Evolutionary conservation across 495 filamentous ascomycete species (phyloP).

Genomic region (Neurospora cerealis): DNA sequence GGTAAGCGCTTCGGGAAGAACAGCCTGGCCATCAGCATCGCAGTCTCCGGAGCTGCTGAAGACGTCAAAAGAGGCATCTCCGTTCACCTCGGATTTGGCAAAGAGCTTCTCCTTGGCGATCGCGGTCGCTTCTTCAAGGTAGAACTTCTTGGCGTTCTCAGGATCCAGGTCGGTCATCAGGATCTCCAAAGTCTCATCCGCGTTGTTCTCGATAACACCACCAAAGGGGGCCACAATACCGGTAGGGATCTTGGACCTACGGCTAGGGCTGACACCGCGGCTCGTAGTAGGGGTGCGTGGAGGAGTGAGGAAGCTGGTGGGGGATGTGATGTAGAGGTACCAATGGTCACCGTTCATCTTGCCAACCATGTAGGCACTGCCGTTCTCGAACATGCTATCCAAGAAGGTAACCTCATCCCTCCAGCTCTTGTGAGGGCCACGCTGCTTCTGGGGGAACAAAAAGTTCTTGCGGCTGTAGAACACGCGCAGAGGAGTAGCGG

Average conservation of each 20-base stretch:
- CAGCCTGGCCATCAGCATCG: slow-evolving; percentile 28
- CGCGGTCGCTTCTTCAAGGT: slow-evolving; percentile 82
- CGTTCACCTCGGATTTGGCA: slow-evolving; percentile 40
- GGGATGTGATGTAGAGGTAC: slow-evolving; percentile 94
- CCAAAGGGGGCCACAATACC: slow-evolving; percentile 53
- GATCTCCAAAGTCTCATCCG: slow-evolving; percentile 92
- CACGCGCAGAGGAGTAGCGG: slow-evolving; percentile 83
- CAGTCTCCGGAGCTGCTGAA: slow-evolving; percentile 62
- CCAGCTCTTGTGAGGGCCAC: slow-evolving; percentile 94
- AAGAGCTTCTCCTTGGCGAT: slow-evolving; percentile 73
- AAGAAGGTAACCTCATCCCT: slow-evolving; percentile 86
- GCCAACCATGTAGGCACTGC: slow-evolving; percentile 98
- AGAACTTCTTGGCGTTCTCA: slow-evolving; percentile 92
- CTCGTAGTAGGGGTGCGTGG: slow-evolving; percentile 57
- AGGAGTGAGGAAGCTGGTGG: slow-evolving; percentile 68
- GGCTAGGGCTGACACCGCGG: slow-evolving; percentile 16
- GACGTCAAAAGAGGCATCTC: slow-evolving; percentile 59
- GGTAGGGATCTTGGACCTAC: slow-evolving; percentile 44
- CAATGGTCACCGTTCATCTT: slow-evolving; percentile 99
- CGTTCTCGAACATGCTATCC: slow-evolving; percentile 80
- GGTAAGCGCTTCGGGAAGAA: slow-evolving; percentile 60
- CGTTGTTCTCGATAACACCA: slow-evolving; percentile 28
- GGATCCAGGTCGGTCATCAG: slow-evolving; percentile 96
- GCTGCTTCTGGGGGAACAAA: slow-evolving; percentile 90
- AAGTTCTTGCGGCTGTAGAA: slow-evolving; percentile 99